These are phyloP conservation scores for Quercus cerris DNA, from an alignment of 306 rosid species.

Conservation along the genomic window DNA sequence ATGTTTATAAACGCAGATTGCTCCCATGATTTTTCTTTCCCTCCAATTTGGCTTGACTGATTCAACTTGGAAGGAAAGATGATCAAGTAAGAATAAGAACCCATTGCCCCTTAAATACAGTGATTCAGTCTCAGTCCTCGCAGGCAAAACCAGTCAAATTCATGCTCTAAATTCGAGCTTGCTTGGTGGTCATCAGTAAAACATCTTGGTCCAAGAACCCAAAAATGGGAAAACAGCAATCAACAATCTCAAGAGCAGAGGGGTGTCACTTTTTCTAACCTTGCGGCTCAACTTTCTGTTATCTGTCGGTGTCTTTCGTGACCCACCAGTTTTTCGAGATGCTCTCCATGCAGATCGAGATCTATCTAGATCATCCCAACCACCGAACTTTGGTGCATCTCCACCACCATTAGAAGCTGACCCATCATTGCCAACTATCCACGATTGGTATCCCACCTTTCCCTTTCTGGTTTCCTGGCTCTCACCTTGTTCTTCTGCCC, in stretches of 20 bases:
- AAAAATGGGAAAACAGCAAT: conserved; percentile 88
- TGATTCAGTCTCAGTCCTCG: conserved; percentile 12
- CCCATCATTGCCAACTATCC: conserved; percentile 59
- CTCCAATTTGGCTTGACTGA: not conserved
- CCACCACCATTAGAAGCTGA: conserved; percentile 33
- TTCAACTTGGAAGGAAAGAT: not conserved
- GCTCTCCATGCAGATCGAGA: conserved; percentile 32
- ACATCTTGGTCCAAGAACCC: conserved; percentile 87
- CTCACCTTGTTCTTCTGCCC: conserved; percentile 42
- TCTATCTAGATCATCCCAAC: conserved; percentile 92
- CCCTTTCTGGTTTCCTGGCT: conserved; percentile 32
- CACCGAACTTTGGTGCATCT: conserved; percentile 51
- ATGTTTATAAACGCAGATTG: not conserved
- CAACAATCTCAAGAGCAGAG: conserved; percentile 75
- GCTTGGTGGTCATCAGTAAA: conserved; percentile 27
- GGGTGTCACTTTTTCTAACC: conserved; percentile 61
- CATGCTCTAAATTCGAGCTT: conserved; percentile 7
- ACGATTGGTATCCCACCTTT: conserved; percentile 61
- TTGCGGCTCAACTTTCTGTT: conserved; percentile 67
- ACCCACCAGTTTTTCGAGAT: conserved; percentile 26
- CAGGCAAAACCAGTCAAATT: conserved; percentile 15
- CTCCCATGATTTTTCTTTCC: not conserved
- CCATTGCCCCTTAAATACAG: not conserved
- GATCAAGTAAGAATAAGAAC: not conserved
- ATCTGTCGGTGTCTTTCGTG: conserved; percentile 28